A percentile compares a stretch with the other conserved stretches of the same genome.
Conservation (phyloP, 345 rosid genomes). For the Ricinus communis region DNA sequence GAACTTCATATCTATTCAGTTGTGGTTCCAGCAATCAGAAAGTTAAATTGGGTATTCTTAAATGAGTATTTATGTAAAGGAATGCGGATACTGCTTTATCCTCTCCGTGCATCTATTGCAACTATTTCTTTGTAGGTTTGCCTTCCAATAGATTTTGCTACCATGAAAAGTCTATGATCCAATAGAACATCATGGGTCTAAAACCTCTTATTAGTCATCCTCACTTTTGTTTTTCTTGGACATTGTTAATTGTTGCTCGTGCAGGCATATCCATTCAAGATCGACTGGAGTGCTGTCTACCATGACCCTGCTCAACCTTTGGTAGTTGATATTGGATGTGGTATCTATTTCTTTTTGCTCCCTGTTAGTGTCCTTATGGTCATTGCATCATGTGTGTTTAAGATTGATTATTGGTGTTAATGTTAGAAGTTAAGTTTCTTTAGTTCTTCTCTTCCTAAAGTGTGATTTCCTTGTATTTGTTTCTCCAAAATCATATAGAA, state of each 20-base stretch:
- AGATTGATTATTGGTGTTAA: not conserved
- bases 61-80: not conserved
- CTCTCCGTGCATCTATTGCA: not conserved
- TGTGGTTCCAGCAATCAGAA: not conserved
- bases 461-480: not conserved
- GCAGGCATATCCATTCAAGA: slow-evolving; percentile 62
- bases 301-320: slow-evolving; percentile 46
- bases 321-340: slow-evolving; percentile 75
- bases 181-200: not conserved
- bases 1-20: slow-evolving; percentile 13
- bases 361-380: slow-evolving; percentile 14
- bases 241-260: slow-evolving; percentile 23
- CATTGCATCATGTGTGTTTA: not conserved
- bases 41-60: not conserved
- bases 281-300: slow-evolving; percentile 52
- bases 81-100: not conserved
- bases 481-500: not conserved
- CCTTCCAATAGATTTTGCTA: slow-evolving; percentile 7
- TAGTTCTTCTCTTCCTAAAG: not conserved
- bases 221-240: slow-evolving; percentile 11
- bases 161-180: not conserved
- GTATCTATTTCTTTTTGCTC: slow-evolving; percentile 31
- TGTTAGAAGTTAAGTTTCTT: not conserved
- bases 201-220: not conserved
- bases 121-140: not conserved